A percentile compares a stretch with the other conserved stretches of the same genome.
Conservation (phyloP, 2,329 filamentous ascomycete species). For the Drechmeria coniospora region DNA sequence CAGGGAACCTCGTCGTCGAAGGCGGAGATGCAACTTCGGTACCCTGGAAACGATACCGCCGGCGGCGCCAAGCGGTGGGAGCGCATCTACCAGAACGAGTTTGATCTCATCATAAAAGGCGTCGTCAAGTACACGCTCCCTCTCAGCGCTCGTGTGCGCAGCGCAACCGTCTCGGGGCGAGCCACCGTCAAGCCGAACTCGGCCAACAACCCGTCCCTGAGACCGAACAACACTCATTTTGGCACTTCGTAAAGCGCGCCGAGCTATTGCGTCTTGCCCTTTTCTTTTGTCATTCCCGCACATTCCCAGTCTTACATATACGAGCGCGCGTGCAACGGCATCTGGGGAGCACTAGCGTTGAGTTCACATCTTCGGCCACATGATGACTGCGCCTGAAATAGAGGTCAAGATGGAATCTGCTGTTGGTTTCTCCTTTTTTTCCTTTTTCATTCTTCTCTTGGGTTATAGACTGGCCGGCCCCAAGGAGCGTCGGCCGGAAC, state of each 20-base stretch:
- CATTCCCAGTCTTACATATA: slow-evolving; percentile 14
- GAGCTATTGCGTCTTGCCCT: slow-evolving; percentile 5
- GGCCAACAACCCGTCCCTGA: slow-evolving; percentile 43
- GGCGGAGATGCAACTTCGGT: slow-evolving; percentile 66
- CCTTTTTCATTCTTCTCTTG: slow-evolving; percentile 7
- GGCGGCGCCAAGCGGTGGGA: slow-evolving; percentile 82
- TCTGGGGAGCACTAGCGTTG: slow-evolving; percentile 19
- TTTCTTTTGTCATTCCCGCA: slow-evolving; percentile 11
- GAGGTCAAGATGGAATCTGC: slow-evolving; percentile 10
- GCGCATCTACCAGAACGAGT: slow-evolving; percentile 76
- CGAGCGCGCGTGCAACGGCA: slow-evolving; percentile 21
- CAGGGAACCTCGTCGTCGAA: slow-evolving; percentile 55
- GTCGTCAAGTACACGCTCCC: slow-evolving; percentile 69
- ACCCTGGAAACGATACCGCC: slow-evolving; percentile 79
- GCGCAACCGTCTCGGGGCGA: slow-evolving; percentile 43
- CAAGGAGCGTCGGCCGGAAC: too few relatives aligned
- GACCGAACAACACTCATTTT: slow-evolving; percentile 58
- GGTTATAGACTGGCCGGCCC: slow-evolving; percentile 13
- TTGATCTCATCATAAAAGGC: slow-evolving; percentile 83
- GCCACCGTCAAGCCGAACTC: slow-evolving; percentile 47
- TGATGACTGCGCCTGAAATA: slow-evolving; percentile 13
- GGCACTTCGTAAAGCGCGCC: slow-evolving; percentile 2
- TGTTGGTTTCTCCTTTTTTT: slow-evolving; percentile 8
- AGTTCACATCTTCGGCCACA: slow-evolving; percentile 14
- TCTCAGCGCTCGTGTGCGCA: slow-evolving; percentile 43